Evolutionary conservation across 1,284 basidiomycete genomes (phyloP), one percentile per base, ranked within the genome.

Genomic region (Mycosarcoma mackinlayi): DNA sequence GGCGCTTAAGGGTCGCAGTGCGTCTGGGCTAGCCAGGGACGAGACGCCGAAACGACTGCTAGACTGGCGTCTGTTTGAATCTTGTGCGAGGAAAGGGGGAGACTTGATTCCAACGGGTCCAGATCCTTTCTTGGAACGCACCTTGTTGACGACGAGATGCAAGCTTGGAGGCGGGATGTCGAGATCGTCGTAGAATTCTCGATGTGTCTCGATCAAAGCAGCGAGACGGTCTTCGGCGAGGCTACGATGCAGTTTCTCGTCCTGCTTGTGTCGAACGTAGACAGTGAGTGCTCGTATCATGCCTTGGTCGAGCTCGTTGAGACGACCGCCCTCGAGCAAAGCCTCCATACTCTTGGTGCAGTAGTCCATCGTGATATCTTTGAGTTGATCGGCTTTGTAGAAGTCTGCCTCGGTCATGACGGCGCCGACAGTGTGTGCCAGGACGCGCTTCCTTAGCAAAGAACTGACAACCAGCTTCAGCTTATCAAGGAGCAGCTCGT

Each of bases 291-390:
- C 87, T 41, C 87, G 87, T 58, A 96, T 84, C 28, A 93, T 87
- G 28, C 87, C 86, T 21, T 85, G 81, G 4, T 90, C 86, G 44
- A 97, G 87, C 46, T 85, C 84, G 70, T 91, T 91, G 21, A 98
- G 87, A 75, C 93, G 87, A 5, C 88, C 88, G 27, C 86, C 86
- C 80, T 97, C 93, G 21, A 98, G 87, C 52, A 97, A 87, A 0
- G 90, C 89, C 82, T 98, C 96, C 85, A 97, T 86, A 78, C 92
- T 94, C 58, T 88, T 87, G 2, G 88, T 85, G 73, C 94, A 90
- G 83, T 94, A 98, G 38, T 87, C 87, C 81, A 94, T 91, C 16
- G 94, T 86, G 45, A 89, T 88, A 21, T 88, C 86, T 27, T 89
- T 87, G 51, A 98, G 88, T 5, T 88, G 87, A 16, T 84, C 82